phyloP scores from a whole-genome alignment of 495 filamentous ascomycete genomes.

The Immersiella caudata region DNA sequence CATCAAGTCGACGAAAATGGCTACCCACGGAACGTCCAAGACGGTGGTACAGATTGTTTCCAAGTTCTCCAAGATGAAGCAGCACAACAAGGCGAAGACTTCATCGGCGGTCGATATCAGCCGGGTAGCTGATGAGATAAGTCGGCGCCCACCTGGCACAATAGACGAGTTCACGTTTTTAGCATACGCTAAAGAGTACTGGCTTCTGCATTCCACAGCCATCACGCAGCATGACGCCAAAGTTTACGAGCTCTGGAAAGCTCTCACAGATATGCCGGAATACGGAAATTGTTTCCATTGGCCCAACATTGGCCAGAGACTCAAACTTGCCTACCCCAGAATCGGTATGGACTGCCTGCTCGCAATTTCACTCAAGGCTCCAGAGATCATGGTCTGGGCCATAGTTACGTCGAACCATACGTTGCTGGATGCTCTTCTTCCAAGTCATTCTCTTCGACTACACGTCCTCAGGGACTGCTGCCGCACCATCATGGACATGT shows the following conservation, averaged over 20 bases:
- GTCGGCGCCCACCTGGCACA: not conserved
- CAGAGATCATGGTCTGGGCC: slow-evolving; percentile 10
- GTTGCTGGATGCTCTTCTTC: not conserved
- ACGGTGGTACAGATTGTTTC: not conserved
- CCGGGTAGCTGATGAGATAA: not conserved
- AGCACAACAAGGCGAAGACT: not conserved
- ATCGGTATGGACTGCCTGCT: not conserved
- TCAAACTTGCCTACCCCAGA: not conserved
- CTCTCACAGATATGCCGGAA: not conserved
- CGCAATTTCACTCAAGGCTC: not conserved
- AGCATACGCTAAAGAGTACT: not conserved
- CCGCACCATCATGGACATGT: not conserved
- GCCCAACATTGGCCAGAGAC: not conserved
- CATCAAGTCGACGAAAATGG: slow-evolving; percentile 2
- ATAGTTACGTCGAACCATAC: slow-evolving; percentile 1
- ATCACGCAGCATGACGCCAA: not conserved
- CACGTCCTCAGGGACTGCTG: slow-evolving; percentile 1
- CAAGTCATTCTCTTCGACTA: not conserved
- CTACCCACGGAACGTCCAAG: not conserved
- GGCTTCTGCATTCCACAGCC: not conserved
- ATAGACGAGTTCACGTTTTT: slow-evolving; percentile 7
- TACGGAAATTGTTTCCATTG: slow-evolving; percentile 8
- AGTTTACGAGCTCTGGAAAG: not conserved
- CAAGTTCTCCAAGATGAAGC: not conserved
- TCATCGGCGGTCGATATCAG: not conserved